Evolutionary conservation across 495 filamentous ascomycete genomes (phyloP).

Genomic region (Glutinoglossum americanum): DNA sequence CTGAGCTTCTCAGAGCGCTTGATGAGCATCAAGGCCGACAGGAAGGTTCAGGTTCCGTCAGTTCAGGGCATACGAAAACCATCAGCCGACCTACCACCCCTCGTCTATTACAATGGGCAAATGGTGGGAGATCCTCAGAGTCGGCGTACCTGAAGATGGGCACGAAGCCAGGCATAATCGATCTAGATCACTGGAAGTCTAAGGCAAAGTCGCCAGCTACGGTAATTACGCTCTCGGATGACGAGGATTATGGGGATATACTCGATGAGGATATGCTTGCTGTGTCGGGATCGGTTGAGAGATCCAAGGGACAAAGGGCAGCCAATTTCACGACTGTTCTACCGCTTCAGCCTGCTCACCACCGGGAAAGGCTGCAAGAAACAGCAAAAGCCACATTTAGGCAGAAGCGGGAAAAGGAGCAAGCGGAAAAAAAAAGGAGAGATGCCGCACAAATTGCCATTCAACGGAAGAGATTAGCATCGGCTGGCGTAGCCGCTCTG

Average conservation of each 20-base stretch:
- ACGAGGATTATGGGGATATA: conserved; percentile 25
- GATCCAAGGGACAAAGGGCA: conserved; percentile 22
- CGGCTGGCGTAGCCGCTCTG: conserved; percentile 31
- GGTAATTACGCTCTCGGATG: conserved; percentile 18
- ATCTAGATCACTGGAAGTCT: conserved; percentile 30
- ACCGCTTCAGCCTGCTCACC: conserved; percentile 19
- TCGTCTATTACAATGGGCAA: not conserved
- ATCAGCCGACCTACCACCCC: not conserved
- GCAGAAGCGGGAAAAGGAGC: conserved; percentile 48
- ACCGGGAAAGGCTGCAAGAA: conserved; percentile 16
- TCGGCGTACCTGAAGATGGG: conserved; percentile 5
- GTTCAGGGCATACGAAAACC: not conserved
- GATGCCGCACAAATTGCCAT: conserved; percentile 45
- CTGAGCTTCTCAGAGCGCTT: conserved; percentile 56
- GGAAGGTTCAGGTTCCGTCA: not conserved
- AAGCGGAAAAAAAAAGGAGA: conserved; percentile 48
- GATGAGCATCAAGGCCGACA: conserved; percentile 49
- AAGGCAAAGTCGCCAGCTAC: conserved; percentile 9
- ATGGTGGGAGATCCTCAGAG: not conserved
- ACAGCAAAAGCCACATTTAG: conserved; percentile 29
- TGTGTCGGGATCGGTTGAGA: conserved; percentile 26
- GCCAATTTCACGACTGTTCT: conserved; percentile 19
- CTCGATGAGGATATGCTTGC: conserved; percentile 23
- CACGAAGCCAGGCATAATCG: conserved; percentile 44
- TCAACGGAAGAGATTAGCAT: conserved; percentile 32